Base-by-base conservation (phyloP, 768 basidiomycete species). In the Postia placenta region DNA sequence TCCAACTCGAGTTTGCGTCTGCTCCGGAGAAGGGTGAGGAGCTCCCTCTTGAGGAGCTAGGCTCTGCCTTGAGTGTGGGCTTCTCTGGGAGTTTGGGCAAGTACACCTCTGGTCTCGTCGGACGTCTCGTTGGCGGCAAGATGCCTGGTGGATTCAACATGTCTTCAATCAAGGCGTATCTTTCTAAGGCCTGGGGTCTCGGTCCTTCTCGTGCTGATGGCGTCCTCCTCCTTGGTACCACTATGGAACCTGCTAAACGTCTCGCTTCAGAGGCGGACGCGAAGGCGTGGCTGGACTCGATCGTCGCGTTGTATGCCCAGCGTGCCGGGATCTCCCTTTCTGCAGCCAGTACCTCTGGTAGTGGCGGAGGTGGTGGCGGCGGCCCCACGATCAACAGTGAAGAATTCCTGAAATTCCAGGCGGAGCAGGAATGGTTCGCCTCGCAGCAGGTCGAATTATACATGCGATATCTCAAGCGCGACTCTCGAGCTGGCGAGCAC, bases 141-240 rank as follows among this genome's bases (percentile, higher is more conserved):
- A 95, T 99, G 91, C 96, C 96, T 26, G 96, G 96, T 65, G 95
- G 95, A 28, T 99, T 99, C 81, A 96, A 96, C 58, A 74, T 86
- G 17, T 90, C 94, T 5, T 79, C 90, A 11, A 92, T 94, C 66
- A 94, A 96, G 69, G 69, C 79, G 0, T 78, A 99, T 65, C 76
- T 99, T 24, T 79, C 83, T 30, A 98, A 97, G 75, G 80, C 80
- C 23, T 98, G 94, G 93, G 96, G 96, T 42, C 72, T 98, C n/a
- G 96, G 95, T 24, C 72, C 95, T 3, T 77, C 78, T 14, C 92
- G 94, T 44, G 80, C 89, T 6, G 96, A 98, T 56, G 89, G 80
- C 17, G 92, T 94, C 11, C 81, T 99, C 30, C 76, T 98, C 24
- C 76, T 96, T 48, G 94, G 84, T 50, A 87, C 92, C 1, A 94